Base-by-base conservation (phyloP, 495 filamentous ascomycete species). In the Aspergillus heteromorphus region DNA sequence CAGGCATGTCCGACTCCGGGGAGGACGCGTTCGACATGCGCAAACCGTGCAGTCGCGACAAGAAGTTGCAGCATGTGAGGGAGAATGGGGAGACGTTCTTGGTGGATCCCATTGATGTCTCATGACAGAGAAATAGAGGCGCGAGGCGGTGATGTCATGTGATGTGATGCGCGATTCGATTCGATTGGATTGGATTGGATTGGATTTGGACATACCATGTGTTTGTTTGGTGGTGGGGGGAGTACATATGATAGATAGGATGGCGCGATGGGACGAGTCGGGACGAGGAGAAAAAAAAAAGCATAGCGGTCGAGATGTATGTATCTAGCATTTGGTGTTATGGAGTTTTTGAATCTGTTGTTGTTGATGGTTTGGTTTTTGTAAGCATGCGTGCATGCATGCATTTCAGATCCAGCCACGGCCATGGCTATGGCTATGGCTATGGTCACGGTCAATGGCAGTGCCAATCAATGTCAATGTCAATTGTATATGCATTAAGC, bases 1-100 rank as follows among this genome's bases (percentile, higher is more conserved):
- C 70, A 2, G 76, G 74, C 10, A 64, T 75, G 53, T 76, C 73
- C 3, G 75, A 76, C 40, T 67, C 66, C 4, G 84, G 83, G 25
- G 90, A 92, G 62, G 92, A 97, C 76, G 93, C 93, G 13, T 96
- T 87, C 65, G 87, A 98, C 69, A 98, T 98, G 93, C 84, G 93
- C 47, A 97, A 97, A 63, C 85, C 89, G 43, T 83, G 92, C 70
- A 87, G 79, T 69, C 79, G 91, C 56, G 93, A 98, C 71, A 87
- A 86, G 69, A 80, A 85, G 36, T 71, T 78, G 45, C 78, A 87
- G 68, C 87, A 92, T 71, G 78, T 95, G 14, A 79, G 93, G 54
- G 81, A 88, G 51, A 83, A 95, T 58, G 93, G 93, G 20, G 87
- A 95, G 73, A 77, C 87, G 48, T 83, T 87, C 70, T 78, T 74